Base-by-base conservation (phyloP, 2,329 filamentous ascomycete species). In the Fonsecaea pugnacius region DNA sequence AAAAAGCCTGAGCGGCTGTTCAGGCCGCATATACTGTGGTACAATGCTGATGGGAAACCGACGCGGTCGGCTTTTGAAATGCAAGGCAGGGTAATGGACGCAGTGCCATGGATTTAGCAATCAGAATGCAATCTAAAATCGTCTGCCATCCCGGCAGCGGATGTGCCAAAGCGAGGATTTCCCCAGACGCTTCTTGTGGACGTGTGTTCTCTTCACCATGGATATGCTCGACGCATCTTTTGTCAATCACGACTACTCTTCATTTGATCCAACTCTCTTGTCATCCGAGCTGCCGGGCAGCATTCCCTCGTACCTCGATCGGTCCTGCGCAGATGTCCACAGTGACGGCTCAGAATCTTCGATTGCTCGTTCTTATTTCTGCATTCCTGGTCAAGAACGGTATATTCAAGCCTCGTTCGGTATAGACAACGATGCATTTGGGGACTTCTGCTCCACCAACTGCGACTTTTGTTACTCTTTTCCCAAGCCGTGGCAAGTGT, bases 1-100 rank as follows among this genome's bases (percentile, higher is more conserved):
- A 53, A 48, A 50, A 54, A 53, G 57, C 43, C 57, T 64, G 62
- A 46, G 62, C 62, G 57, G 62, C 51, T 60, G 57, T 32, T 40
- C 40, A 27, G 40, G 40, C 43, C 48, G 56, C 56, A 33, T 36
- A 21, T 36, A 8, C 53, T 33, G 12, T 60, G 36, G 43, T 35
- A 38, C 40, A 60, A 27, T 30, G 57, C 57, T 51, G 16, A 40
- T 51, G 57, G 24, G 7, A 24, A 57, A 43, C 33, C 27, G 46
- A 48, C 8, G 18, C 16, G 27, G 46, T 50, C 9, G 16, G 24
- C 43, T 3, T 52, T 32, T 51, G 46, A 10, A 48, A 40, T 24
- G 40, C 24, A 21, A 24, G 12, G 21, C 18, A 46, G 16, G 40
- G 48, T 32, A 35, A 32, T 48, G 16, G 30, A 21, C 32, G 36